Evolutionary conservation across 176 grass and related monocot species (phyloP).

Genomic region (Oryza coarctata): DNA sequence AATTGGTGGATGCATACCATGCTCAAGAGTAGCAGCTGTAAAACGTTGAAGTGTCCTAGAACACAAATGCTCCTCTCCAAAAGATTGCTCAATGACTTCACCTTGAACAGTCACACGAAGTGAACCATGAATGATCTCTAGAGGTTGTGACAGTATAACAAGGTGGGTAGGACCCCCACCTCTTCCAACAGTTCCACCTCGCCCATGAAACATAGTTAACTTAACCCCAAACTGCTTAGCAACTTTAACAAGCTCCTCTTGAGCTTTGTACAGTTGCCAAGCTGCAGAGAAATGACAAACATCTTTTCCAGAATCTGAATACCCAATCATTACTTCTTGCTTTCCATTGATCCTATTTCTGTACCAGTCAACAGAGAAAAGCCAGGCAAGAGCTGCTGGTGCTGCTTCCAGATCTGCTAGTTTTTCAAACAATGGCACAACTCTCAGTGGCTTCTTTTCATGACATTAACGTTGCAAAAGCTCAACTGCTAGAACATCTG

Average conservation of each 20-base stretch:
- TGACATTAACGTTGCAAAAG: slow-evolving; percentile 85
- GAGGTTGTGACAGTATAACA: slow-evolving; percentile 94
- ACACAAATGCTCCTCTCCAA: slow-evolving; percentile 96
- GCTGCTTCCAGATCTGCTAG: slow-evolving; percentile 80
- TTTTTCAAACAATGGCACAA: slow-evolving; percentile 93
- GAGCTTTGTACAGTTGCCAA: slow-evolving; percentile 90
- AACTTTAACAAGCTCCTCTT: slow-evolving; percentile 85
- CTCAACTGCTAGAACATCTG: slow-evolving; percentile 96
- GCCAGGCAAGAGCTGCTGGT: slow-evolving; percentile 67
- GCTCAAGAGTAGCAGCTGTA: slow-evolving; percentile 92
- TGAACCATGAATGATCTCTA: slow-evolving; percentile 87
- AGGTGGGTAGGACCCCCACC: slow-evolving; percentile 94
- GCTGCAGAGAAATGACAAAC: slow-evolving; percentile 85
- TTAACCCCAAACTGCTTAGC: slow-evolving; percentile 78
- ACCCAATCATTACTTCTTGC: slow-evolving; percentile 97
- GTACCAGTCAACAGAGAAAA: slow-evolving; percentile 92
- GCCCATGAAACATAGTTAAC: slow-evolving; percentile 94
- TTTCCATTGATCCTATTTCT: slow-evolving; percentile 83
- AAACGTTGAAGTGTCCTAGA: slow-evolving; percentile 95
- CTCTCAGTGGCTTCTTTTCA: slow-evolving; percentile 80
- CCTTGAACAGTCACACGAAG: slow-evolving; percentile 93
- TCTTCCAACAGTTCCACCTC: slow-evolving; percentile 94
- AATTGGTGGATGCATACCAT: slow-evolving; percentile 90
- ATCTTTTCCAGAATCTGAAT: slow-evolving; percentile 98
- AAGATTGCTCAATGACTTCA: slow-evolving; percentile 96